A percentile compares a stretch with the other conserved stretches of the same genome.
Conservation (phyloP, 192 early-diverging fungal genomes). For the Cladochytrium replicatum region DNA sequence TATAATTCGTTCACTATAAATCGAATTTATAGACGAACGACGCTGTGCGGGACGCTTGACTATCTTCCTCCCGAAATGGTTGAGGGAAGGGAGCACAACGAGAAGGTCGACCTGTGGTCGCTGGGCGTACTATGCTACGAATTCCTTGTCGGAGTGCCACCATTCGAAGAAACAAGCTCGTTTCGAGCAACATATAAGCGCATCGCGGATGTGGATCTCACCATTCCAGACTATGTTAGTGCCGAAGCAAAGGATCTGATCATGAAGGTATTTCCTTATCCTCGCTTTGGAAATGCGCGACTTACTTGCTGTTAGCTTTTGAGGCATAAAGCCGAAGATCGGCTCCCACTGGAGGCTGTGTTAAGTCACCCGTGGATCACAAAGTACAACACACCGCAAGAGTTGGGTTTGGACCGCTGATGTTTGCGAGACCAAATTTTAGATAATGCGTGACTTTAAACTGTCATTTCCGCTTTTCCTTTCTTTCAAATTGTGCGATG, state of each 20-base stretch:
- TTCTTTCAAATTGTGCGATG: no score
- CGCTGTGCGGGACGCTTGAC: constrained; percentile 90
- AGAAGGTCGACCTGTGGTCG: constrained; percentile 83
- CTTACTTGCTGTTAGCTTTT: constrained; percentile 44
- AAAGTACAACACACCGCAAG: constrained; percentile 22
- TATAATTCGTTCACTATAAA: no score
- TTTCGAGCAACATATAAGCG: constrained; percentile 65
- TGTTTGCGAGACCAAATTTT: no score
- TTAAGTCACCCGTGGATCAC: constrained; percentile 66
- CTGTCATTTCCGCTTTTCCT: no score
- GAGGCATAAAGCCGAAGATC: constrained; percentile 53
- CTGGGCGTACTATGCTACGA: constrained; percentile 89
- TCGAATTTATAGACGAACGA: constrained; percentile 57
- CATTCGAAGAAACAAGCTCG: constrained; percentile 66
- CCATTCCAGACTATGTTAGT: constrained; percentile 72
- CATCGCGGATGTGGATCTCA: constrained; percentile 76
- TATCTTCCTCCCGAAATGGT: constrained; percentile 97
- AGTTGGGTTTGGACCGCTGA: no score
- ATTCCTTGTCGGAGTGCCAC: constrained; percentile 84
- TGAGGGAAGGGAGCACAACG: constrained; percentile 68
- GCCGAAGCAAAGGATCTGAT: constrained; percentile 79
- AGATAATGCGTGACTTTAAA: no score
- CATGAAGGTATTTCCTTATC: constrained; percentile 40
- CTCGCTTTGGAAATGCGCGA: not conserved
- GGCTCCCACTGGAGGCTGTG: constrained; percentile 66